phyloP scores from a whole-genome alignment of 345 rosid species.

The Aquilaria yunnanensis region DNA sequence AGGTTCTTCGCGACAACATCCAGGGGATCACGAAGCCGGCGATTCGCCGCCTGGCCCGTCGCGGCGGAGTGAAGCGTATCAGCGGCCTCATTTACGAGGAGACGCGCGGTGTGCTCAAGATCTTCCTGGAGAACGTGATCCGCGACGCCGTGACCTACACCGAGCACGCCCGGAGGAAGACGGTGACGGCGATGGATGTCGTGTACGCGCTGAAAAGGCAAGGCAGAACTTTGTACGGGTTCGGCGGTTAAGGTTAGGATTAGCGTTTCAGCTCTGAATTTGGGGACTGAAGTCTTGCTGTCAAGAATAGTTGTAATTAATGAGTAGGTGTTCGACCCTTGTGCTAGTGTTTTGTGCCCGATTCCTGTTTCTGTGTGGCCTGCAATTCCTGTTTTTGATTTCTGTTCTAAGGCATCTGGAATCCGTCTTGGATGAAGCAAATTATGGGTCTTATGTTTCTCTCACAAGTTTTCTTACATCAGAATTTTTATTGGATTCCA shows the following conservation, averaged over 20 bases:
- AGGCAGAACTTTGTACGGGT: constrained; percentile 46
- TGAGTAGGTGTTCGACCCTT: background rate
- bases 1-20: constrained; percentile 38
- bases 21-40: constrained; percentile 21
- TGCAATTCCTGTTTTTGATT: constrained; percentile 14
- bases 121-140: too few relatives aligned
- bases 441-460: too few relatives aligned
- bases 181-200: constrained; percentile 49
- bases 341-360: too few relatives aligned
- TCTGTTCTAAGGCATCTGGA: background rate
- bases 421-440: too few relatives aligned
- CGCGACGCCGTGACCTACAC: too few relatives aligned
- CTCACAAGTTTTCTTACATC: too few relatives aligned
- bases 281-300: constrained; percentile 24
- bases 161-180: constrained; percentile 44
- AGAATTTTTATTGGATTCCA: too few relatives aligned
- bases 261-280: background rate
- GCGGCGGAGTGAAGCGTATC: constrained; percentile 46
- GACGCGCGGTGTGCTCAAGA: too few relatives aligned
- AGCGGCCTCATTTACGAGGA: constrained; percentile 39
- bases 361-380: too few relatives aligned
- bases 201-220: constrained; percentile 46
- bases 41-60: constrained; percentile 38
- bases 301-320: constrained; percentile 17
- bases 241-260: constrained; percentile 26